phyloP scores from a whole-genome alignment of 2,329 filamentous ascomycete species.

The Trichoderma atrobrunneum region DNA sequence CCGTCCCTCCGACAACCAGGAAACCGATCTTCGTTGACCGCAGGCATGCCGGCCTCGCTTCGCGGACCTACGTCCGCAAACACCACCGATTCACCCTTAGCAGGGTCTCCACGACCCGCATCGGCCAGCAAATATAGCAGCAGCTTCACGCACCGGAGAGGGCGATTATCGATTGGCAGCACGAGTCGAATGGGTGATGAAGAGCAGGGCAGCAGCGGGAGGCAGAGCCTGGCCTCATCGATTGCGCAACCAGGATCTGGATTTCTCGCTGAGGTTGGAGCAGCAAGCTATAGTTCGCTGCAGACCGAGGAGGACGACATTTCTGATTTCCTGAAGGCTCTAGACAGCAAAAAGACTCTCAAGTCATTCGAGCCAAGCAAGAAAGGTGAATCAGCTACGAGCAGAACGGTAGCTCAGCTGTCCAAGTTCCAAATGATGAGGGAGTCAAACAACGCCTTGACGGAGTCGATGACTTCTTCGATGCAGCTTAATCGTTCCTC shows the following conservation, averaged over 20 bases:
- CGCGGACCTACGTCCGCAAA: conserved; percentile 58
- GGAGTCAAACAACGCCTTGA: conserved; percentile 83
- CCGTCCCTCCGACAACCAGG: conserved; percentile 51
- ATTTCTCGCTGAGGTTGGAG: conserved; percentile 68
- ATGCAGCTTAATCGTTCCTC: conserved; percentile 80
- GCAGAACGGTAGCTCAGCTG: conserved; percentile 74
- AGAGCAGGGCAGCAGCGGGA: conserved; percentile 76
- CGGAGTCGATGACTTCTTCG: conserved; percentile 91
- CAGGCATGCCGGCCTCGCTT: conserved; percentile 71
- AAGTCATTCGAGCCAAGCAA: conserved; percentile 70
- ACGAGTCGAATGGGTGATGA: conserved; percentile 65
- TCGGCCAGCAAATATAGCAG: conserved; percentile 86
- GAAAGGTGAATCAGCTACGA: conserved; percentile 66
- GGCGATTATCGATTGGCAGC: conserved; percentile 72
- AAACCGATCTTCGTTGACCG: conserved; percentile 70
- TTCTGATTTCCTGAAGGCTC: conserved; percentile 82
- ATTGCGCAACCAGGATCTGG: conserved; percentile 73
- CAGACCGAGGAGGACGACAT: conserved; percentile 87
- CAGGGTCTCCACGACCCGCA: conserved; percentile 74
- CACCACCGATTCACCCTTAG: conserved; percentile 62
- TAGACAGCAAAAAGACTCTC: conserved; percentile 85
- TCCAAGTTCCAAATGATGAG: conserved; percentile 85
- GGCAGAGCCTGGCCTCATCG: conserved; percentile 70
- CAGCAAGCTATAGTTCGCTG: conserved; percentile 63
- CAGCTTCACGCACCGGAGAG: conserved; percentile 84